Conservation (phyloP, 78 protist genomes). For the Speleostelium caveatum region DNA sequence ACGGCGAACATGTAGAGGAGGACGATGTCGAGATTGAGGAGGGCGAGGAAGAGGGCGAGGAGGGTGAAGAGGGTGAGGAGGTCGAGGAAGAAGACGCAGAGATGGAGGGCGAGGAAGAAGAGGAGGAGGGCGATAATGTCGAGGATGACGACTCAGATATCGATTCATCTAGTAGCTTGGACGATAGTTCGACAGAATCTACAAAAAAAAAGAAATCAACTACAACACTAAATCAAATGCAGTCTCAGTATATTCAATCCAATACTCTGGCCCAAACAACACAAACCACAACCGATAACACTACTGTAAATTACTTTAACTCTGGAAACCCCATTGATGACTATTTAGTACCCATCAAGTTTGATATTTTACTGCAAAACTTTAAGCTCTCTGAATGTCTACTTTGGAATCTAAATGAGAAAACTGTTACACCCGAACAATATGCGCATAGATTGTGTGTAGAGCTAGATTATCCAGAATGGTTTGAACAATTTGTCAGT, state of each 20-base stretch:
- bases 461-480: conserved; percentile 65
- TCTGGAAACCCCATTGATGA: conserved; percentile 31
- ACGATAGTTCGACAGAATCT: neutral
- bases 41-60: conserved; percentile 3
- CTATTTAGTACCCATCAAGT: conserved; percentile 50
- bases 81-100: conserved; percentile 6
- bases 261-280: neutral
- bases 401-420: conserved; percentile 69
- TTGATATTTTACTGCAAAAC: conserved; percentile 36
- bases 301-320: neutral
- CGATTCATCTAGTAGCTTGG: neutral
- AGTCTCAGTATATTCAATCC: neutral
- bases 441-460: conserved; percentile 43
- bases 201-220: neutral
- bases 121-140: neutral
- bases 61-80: neutral
- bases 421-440: conserved; percentile 44
- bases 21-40: conserved; percentile 30
- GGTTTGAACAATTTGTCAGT: conserved; percentile 48
- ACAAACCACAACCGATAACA: neutral
- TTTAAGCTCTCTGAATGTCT: conserved; percentile 26
- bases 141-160: neutral
- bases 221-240: neutral
- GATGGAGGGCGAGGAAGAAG: neutral
- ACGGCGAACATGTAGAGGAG: neutral